Conservation (phyloP, 202 grass and related monocot species). For the Musa balbisiana region DNA sequence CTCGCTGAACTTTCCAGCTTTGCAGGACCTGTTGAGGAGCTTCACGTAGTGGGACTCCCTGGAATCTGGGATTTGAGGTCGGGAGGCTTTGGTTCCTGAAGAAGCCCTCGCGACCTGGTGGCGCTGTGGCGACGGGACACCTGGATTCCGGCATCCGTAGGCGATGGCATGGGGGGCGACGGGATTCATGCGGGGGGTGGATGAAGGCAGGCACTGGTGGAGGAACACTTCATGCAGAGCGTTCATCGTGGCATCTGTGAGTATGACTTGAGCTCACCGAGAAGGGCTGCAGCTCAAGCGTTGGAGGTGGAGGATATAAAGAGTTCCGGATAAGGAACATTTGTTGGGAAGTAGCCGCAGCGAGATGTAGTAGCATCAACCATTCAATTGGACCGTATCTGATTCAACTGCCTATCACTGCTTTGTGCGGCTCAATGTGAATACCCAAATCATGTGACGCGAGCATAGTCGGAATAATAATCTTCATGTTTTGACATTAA, state of each 20-base stretch:
- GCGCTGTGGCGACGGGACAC: background rate
- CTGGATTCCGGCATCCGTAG: background rate
- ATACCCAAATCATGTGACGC: too few species aligned
- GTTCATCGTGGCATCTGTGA: background rate
- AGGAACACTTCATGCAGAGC: background rate
- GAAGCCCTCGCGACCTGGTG: background rate
- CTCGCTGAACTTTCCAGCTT: conserved; percentile 27
- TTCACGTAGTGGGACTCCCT: conserved; percentile 29
- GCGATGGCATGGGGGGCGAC: background rate
- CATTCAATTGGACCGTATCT: too few species aligned
- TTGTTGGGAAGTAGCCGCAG: too few species aligned
- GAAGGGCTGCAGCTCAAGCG: background rate
- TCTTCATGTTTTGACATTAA: too few species aligned
- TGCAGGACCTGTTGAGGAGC: conserved; percentile 23
- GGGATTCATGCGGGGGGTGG: background rate
- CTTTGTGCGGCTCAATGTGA: too few species aligned
- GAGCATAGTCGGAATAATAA: too few species aligned
- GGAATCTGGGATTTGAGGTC: background rate
- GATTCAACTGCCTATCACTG: too few species aligned
- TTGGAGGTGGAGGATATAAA: background rate
- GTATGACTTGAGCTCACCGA: background rate
- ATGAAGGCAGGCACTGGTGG: background rate
- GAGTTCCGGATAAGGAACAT: too few species aligned
- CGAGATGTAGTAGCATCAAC: too few species aligned
- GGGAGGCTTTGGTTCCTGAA: background rate